Conservation (phyloP, 495 filamentous ascomycete species). For the Platismatia glauca region DNA sequence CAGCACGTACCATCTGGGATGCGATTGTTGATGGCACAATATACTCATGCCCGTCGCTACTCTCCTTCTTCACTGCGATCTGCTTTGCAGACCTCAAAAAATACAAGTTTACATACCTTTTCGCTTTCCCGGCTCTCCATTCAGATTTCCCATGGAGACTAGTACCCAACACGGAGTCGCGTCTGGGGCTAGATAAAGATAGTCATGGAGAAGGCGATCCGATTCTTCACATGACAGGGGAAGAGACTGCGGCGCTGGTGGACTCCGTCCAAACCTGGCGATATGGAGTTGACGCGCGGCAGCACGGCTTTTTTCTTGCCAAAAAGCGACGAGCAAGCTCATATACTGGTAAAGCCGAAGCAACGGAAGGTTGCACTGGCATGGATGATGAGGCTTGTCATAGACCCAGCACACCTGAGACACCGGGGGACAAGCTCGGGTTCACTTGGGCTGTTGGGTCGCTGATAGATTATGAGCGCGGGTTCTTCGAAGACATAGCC, state of each 20-base stretch:
- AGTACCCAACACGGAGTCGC: constrained; percentile 3
- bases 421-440: constrained; percentile 39
- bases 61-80: constrained; percentile 77
- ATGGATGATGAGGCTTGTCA: constrained; percentile 23
- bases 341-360: not conserved
- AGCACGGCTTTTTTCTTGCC: constrained; percentile 90
- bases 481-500: constrained; percentile 68
- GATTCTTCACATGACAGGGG: constrained; percentile 45
- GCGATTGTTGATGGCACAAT: constrained; percentile 93
- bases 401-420: constrained; percentile 31
- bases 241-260: constrained; percentile 65
- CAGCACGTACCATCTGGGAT: constrained; percentile 84
- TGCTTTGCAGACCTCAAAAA: constrained; percentile 97
- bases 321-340: constrained; percentile 47
- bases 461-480: constrained; percentile 68
- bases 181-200: constrained; percentile 14
- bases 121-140: constrained; percentile 86
- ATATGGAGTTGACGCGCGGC: constrained; percentile 63
- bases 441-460: constrained; percentile 68
- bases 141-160: constrained; percentile 74
- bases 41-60: constrained; percentile 82
- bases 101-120: constrained; percentile 90
- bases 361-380: constrained; percentile 11
- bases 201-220: constrained; percentile 23
- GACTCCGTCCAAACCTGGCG: constrained; percentile 81